Base-by-base conservation (phyloP, 2,329 filamentous ascomycete species). In the Paraconiothyrium brasiliense region DNA sequence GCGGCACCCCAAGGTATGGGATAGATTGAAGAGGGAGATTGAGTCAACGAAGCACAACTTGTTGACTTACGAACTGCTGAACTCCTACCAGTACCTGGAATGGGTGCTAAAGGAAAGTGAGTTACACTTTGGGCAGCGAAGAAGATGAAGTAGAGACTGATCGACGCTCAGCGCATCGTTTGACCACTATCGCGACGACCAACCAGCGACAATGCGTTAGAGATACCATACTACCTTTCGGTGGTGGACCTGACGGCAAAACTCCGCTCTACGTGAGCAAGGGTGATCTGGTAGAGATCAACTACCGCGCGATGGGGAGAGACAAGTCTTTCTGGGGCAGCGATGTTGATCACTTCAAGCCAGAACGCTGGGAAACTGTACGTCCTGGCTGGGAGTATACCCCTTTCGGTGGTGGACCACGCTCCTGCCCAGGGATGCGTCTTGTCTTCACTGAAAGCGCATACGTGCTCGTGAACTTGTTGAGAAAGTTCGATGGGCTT, bases 71-170 rank as follows among this genome's bases (percentile, higher is more conserved):
- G 47, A 51, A 14, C 11, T 58, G 13, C 47, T 58, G 22, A 69
- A 67, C 34, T 64, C 58, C 1, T 67, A 63, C 41, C 55, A 62
- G 27, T 71, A 71, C 43, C 63, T 71, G 1, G 65, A 65, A 34
- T 63, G 63, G 34, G 65, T 68, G 14, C 54, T 62, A 7, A 55
- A 54, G 10, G 64, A 67, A 57, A 62, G 62, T 67, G 30, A 54
- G 62, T 58, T 7, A 32, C 22, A 32, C 14, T 1, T n/a, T 43
- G 16, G 13, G 7, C 10, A 20, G n/a, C 24, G 10, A 34, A 16
- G 10, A 54, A 24, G 11, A 27, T 7, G 3, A 32, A 52, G 34
- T 7, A n/a, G 3, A 2, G 16, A 52, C 27, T 20, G 34, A 35
- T 11, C 39, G 9, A n/a, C 44, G 10, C 10, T 39, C 20, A 49